Base-by-base conservation (phyloP, 2,329 filamentous ascomycete genomes). In the Orbilia quercus region DNA sequence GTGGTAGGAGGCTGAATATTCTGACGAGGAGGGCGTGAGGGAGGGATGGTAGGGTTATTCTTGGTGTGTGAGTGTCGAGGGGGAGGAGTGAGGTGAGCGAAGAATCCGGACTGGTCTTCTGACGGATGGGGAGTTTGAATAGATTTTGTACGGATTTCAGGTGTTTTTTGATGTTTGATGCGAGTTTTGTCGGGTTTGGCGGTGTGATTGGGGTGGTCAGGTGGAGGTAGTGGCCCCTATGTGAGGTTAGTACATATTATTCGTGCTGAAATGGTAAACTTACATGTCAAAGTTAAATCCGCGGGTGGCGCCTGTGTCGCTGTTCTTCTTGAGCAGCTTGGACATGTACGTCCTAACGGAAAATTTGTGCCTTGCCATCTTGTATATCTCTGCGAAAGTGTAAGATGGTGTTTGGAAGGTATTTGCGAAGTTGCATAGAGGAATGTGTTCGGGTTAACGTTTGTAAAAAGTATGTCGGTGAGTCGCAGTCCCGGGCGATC, bases 211-310 rank as follows among this genome's bases (percentile, higher is more conserved):
- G 50, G 14, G 5, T 38, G 4, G 50, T 66, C 28, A 66, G 51
- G 44, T 50, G 42, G 4, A 66, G 42, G 34, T 66, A 42, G n/a
- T 38, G 44, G n/a, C 62, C 62, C 50, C 62, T 66, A 42, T n/a
- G 14, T 7, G 28, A 40, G 2, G 11, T 53, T 31, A 44, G 18
- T 47, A 31, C 34, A 25, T 22, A 2, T 23, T 22, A 23, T 18
- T 20, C n/a, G 23, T 2, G 25, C 1, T 7, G 22, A 5, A 44
- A n/a, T 28, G 28, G 9, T 23, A 7, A 25, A 12, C 54, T 31
- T 45, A 58, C 54, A 58, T 58, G n/a, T 58, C 54, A 22, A 58
- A 58, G 36, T 14, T 4, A 14, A 16, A 40, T 40, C 6, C 14
- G 4, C 36, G 36, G n/a, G 34, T 45, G 12, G 36, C 22, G 22